Evolutionary conservation across 148 eudicot species (phyloP).

Genomic region (Rhododendron henanense): DNA sequence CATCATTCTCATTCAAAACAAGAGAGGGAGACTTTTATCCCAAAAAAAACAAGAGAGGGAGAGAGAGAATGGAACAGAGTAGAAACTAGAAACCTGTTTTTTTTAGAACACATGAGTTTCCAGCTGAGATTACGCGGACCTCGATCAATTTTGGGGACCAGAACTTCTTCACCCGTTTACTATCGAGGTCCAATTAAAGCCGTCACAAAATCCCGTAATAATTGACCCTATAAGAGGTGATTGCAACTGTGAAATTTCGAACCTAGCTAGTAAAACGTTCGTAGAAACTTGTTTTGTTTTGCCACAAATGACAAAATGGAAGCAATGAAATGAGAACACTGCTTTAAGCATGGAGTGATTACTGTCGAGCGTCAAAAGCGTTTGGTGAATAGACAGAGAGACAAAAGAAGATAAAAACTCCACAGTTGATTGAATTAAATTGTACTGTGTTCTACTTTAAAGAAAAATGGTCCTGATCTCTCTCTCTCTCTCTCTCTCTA

Average conservation of each 20-base stretch:
- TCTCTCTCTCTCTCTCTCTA: constrained; percentile 13
- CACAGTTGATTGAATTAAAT: background rate
- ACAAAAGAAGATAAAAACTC: constrained; percentile 8
- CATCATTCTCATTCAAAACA: background rate
- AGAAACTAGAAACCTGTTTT: background rate
- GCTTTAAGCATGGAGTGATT: background rate
- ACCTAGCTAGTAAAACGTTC: background rate
- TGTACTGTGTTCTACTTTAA: background rate
- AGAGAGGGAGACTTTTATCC: background rate
- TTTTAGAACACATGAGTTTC: too few species aligned
- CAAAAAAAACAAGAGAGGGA: background rate
- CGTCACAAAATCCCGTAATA: too few species aligned
- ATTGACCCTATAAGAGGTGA: too few species aligned
- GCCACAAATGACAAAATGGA: background rate
- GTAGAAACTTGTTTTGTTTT: background rate
- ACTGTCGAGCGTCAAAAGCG: constrained; percentile 5
- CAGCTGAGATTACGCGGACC: too few species aligned
- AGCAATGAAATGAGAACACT: background rate
- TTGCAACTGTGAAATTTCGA: too few species aligned
- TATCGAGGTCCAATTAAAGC: too few species aligned
- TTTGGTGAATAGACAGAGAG: background rate
- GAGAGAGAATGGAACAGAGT: background rate
- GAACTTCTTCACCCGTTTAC: too few species aligned
- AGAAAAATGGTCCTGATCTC: background rate
- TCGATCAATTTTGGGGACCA: background rate